Evolutionary conservation across 495 filamentous ascomycete genomes (phyloP).

Genomic region (Pyrenula massariospora): DNA sequence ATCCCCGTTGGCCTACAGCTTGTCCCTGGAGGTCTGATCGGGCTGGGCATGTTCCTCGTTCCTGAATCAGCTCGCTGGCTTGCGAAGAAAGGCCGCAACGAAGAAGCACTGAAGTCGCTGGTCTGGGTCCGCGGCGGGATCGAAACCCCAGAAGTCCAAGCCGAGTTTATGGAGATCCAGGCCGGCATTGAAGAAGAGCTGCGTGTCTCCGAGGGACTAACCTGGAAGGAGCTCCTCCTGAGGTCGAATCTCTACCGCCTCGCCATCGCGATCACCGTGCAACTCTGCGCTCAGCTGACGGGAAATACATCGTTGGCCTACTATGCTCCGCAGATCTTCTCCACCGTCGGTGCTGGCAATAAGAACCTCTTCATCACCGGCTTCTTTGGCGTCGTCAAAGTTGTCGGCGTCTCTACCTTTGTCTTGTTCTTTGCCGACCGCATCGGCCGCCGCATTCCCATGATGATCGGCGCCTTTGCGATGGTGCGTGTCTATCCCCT

Average conservation of each 20-base stretch:
- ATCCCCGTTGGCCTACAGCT: conserved; percentile 39
- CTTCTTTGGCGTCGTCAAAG: conserved; percentile 39
- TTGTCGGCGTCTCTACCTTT: conserved; percentile 29
- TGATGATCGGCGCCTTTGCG: conserved; percentile 36
- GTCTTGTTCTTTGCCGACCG: conserved; percentile 40
- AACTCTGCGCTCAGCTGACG: conserved; percentile 31
- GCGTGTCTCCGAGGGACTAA: conserved; percentile 28
- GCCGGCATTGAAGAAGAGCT: conserved; percentile 29
- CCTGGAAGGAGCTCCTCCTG: conserved; percentile 29
- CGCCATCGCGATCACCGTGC: conserved; percentile 26
- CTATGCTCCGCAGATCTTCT: conserved; percentile 38
- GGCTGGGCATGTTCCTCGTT: conserved; percentile 31
- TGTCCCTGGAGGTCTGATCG: conserved; percentile 28
- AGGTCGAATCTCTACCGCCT: conserved; percentile 33
- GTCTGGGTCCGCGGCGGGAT: conserved; percentile 36
- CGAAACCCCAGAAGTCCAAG: conserved; percentile 21
- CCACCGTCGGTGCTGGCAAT: conserved; percentile 27
- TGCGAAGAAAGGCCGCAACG: conserved; percentile 33
- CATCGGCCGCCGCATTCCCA: conserved; percentile 40
- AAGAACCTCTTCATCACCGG: conserved; percentile 31
- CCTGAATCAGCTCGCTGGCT: conserved; percentile 39
- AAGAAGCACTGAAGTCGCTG: conserved; percentile 34
- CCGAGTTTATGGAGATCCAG: conserved; percentile 35
- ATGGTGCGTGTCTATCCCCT: conserved; percentile 22
- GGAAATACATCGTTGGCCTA: conserved; percentile 37